Evolutionary conservation across 306 rosid genomes (phyloP).

Genomic region (Datisca glomerata): DNA sequence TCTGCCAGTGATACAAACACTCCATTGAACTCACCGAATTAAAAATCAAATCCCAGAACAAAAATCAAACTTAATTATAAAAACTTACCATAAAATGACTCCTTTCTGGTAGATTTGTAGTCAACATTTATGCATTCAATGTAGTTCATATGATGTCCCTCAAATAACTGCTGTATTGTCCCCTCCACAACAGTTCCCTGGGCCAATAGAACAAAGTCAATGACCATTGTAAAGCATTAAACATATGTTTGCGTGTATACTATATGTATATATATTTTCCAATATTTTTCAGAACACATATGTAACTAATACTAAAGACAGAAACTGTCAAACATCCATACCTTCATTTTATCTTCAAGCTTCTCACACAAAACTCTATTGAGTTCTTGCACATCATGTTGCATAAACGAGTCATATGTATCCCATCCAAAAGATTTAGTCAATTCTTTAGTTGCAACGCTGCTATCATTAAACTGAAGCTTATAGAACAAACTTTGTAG

Average conservation of each 20-base stretch:
- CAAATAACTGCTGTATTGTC: conserved; percentile 83
- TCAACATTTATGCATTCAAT: conserved; percentile 87
- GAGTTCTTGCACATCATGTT: conserved; percentile 96
- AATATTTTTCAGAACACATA: background rate
- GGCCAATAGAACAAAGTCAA: conserved; percentile 13
- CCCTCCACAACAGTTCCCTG: conserved; percentile 99
- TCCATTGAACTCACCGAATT: conserved; percentile 7
- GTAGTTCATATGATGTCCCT: conserved; percentile 97
- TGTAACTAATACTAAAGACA: too few relatives aligned
- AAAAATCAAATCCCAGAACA: conserved; percentile 1
- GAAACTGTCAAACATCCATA: too few relatives aligned
- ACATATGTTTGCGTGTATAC: background rate
- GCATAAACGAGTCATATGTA: conserved; percentile 86
- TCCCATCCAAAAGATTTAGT: conserved; percentile 98
- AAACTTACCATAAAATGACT: conserved; percentile 81
- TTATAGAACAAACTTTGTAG: conserved; percentile 90
- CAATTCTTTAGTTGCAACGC: conserved; percentile 87
- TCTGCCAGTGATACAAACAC: conserved; percentile 26
- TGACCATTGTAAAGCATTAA: conserved; percentile 12
- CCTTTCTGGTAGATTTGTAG: conserved; percentile 85
- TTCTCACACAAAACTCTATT: conserved; percentile 92
- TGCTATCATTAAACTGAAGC: conserved; percentile 76
- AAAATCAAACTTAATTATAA: conserved; percentile 8
- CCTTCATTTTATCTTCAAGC: conserved; percentile 98
- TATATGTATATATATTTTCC: background rate